These are phyloP conservation scores for Suhomyces emberorum DNA, from an alignment of 805 yeast genomes.

Conservation along the genomic window DNA sequence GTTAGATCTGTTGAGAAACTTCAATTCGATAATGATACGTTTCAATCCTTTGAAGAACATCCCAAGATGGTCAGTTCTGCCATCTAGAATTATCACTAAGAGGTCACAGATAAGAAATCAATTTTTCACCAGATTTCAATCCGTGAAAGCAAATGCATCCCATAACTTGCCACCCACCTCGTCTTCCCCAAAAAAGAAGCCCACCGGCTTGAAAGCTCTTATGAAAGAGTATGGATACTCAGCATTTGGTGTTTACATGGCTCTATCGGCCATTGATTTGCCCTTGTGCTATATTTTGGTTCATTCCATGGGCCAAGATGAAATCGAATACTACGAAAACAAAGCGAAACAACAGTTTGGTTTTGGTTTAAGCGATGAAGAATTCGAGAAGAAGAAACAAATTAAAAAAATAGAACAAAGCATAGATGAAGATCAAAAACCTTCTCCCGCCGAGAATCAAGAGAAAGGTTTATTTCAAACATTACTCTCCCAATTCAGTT, in stretches of 20 bases:
- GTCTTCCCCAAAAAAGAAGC: constrained; percentile 20
- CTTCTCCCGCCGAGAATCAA: constrained; percentile 6
- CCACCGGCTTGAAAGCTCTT: constrained; percentile 57
- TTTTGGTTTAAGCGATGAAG: constrained; percentile 47
- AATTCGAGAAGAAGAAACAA: constrained; percentile 34
- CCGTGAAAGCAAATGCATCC: constrained; percentile 10
- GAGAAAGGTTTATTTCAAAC: constrained; percentile 5
- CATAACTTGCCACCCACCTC: constrained; percentile 3
- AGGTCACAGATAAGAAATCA: neutral
- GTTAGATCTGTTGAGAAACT: no score
- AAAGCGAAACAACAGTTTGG: constrained; percentile 62
- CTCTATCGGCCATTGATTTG: constrained; percentile 68
- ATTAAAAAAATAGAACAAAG: constrained; percentile 28
- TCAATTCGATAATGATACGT: no score
- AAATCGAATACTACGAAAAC: constrained; percentile 65
- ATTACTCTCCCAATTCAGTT: constrained; percentile 39
- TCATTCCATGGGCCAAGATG: constrained; percentile 83
- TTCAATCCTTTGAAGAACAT: constrained; percentile 11
- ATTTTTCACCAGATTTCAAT: constrained; percentile 15
- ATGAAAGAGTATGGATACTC: constrained; percentile 87
- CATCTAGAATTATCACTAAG: constrained; percentile 1
- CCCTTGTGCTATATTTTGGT: constrained; percentile 82
- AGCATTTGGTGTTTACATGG: constrained; percentile 81
- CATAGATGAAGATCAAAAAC: constrained; percentile 16
- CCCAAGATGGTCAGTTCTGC: constrained; percentile 3